Evolutionary conservation across 2,329 filamentous ascomycete species (phyloP).

Genomic region (Aureobasidium melanogenum): DNA sequence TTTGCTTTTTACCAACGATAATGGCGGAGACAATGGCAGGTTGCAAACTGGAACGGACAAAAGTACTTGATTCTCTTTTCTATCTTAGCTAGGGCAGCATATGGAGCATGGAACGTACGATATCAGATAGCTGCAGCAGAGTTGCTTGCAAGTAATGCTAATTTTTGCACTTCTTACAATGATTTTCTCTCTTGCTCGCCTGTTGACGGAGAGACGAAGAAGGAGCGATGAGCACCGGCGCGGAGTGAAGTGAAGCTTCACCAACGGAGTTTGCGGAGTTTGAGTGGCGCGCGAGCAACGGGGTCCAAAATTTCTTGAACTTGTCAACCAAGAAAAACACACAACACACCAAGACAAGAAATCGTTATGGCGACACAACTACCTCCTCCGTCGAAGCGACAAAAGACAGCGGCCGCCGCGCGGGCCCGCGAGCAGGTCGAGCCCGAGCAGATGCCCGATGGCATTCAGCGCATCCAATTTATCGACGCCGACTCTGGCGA

Average conservation of each 20-base stretch:
- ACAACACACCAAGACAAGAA: background rate
- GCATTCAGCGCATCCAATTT: slow-evolving; percentile 66
- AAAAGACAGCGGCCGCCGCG: slow-evolving; percentile 66
- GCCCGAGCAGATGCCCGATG: slow-evolving; percentile 53
- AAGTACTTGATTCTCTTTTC: slow-evolving; percentile 6
- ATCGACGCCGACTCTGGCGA: slow-evolving; percentile 65
- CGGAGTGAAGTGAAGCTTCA: background rate
- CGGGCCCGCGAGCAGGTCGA: slow-evolving; percentile 63
- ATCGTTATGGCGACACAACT: slow-evolving; percentile 66
- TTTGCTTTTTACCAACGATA: slow-evolving; percentile 6
- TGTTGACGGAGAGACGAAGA: background rate
- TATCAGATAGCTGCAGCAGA: background rate
- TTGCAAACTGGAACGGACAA: background rate
- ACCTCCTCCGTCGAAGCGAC: slow-evolving; percentile 82
- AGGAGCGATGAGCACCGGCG: background rate
- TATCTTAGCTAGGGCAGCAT: slow-evolving; percentile 1
- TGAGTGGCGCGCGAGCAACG: background rate
- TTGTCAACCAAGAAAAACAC: slow-evolving; percentile 2
- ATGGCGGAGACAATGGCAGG: background rate
- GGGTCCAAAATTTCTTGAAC: slow-evolving; percentile 8
- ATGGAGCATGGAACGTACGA: background rate
- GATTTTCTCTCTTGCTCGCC: background rate
- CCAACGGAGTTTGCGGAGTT: slow-evolving; percentile 1
- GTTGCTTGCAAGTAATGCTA: slow-evolving; percentile 2
- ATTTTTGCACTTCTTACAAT: background rate